Percentiles rank a stretch among this genome's conserved stretches.
Conservation (phyloP, 2,329 filamentous ascomycete species). For the Trichoderma afroharzianum region DNA sequence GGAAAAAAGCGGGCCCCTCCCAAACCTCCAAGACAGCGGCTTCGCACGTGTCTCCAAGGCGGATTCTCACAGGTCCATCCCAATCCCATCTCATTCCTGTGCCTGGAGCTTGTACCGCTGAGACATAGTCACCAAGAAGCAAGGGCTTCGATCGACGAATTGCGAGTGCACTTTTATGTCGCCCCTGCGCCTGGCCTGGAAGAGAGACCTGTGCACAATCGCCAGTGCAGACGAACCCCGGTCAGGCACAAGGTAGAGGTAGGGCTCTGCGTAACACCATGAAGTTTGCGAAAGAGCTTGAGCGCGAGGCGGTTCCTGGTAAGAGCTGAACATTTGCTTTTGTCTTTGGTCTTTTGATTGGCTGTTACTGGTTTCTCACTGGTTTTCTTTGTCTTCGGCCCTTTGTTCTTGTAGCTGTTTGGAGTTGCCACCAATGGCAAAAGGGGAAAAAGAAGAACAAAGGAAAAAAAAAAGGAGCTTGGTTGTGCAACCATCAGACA, state of each 20-base stretch:
- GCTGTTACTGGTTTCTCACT: not conserved
- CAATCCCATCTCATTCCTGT: conserved; percentile 12
- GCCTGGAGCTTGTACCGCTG: not conserved
- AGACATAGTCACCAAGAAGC: not conserved
- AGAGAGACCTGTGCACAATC: not conserved
- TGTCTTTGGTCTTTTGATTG: not conserved
- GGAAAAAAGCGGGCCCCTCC: not conserved
- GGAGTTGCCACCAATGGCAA: not conserved
- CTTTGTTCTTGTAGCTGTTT: not conserved
- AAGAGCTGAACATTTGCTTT: conserved; percentile 16
- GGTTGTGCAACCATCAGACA: not conserved
- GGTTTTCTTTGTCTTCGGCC: not conserved
- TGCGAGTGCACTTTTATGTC: conserved; percentile 6
- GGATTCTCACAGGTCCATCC: conserved; percentile 9
- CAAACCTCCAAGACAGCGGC: not conserved
- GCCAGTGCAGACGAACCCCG: not conserved
- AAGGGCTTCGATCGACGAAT: not conserved
- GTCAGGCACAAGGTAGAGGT: not conserved
- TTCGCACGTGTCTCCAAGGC: conserved; percentile 4
- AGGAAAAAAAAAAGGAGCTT: not conserved
- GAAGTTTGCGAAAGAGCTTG: conserved; percentile 74
- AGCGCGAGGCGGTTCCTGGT: conserved; percentile 83
- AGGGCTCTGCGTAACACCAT: conserved; percentile 36
- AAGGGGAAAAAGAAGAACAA: not conserved
- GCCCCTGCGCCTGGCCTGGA: not conserved